phyloP scores from a whole-genome alignment of 176 grass and related monocot species.

The Musa schizocarpa region DNA sequence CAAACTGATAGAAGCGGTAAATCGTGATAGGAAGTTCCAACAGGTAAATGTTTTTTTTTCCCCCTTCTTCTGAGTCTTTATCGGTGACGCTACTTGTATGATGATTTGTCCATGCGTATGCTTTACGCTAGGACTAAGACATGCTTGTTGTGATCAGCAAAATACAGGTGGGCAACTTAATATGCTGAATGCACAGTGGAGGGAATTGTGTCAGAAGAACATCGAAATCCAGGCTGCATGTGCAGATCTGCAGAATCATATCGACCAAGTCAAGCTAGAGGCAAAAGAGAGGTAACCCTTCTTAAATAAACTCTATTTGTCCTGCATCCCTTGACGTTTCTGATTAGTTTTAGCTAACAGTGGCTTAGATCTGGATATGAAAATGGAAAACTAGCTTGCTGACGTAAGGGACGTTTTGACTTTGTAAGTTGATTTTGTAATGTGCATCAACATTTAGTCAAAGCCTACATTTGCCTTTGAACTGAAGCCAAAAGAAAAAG shows the following conservation, averaged over 20 bases:
- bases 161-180: constrained; percentile 74
- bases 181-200: constrained; percentile 73
- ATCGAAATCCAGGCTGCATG: constrained; percentile 74
- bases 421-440: too few species aligned
- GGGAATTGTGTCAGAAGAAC: constrained; percentile 82
- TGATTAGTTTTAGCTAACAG: constrained; percentile 23
- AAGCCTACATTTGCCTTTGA: too few species aligned
- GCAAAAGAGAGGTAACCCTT: constrained; percentile 46
- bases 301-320: not conserved
- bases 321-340: not conserved
- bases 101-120: not conserved
- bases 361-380: constrained; percentile 46
- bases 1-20: constrained; percentile 81
- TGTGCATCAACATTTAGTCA: too few species aligned
- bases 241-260: constrained; percentile 63
- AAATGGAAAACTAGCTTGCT: constrained; percentile 21
- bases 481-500: too few species aligned
- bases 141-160: constrained; percentile 49
- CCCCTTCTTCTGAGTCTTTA: not conserved
- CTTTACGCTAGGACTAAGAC: not conserved
- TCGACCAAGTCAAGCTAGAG: constrained; percentile 56
- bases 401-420: constrained; percentile 26
- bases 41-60: constrained; percentile 38
- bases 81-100: not conserved
- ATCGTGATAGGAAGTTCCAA: constrained; percentile 92